phyloP scores from a whole-genome alignment of 2,329 filamentous ascomycete species.

The Aspergillus sp. region DNA sequence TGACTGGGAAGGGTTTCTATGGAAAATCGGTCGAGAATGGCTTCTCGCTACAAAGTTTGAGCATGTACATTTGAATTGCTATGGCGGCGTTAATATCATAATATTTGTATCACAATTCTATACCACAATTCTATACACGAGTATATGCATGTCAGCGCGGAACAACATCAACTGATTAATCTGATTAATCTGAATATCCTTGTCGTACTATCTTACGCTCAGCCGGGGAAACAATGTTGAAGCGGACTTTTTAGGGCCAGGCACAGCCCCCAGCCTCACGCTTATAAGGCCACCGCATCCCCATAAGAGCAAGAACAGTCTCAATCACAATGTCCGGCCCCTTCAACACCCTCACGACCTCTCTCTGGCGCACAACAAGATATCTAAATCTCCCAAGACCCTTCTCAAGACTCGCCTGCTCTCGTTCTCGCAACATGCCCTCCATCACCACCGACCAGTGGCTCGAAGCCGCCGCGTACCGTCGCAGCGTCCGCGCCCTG shows the following conservation, averaged over 20 bases:
- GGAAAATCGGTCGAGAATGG: not conserved
- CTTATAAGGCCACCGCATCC: not conserved
- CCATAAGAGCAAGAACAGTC: not conserved
- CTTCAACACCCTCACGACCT: not conserved
- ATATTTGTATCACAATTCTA: not conserved
- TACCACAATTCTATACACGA: too few species aligned
- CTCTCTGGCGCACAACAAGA: not conserved
- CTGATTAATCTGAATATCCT: too few species aligned
- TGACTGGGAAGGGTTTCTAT: not conserved
- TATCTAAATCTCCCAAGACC: not conserved
- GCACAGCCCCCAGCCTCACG: not conserved
- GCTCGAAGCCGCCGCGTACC: not conserved
- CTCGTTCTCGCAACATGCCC: not conserved
- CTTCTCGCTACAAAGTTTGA: not conserved
- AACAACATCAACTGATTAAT: too few species aligned
- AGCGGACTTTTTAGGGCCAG: not conserved
- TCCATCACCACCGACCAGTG: not conserved
- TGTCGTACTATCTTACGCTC: not conserved
- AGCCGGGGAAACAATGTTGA: not conserved
- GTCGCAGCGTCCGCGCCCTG: not conserved
- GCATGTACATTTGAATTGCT: not conserved
- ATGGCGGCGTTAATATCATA: not conserved
- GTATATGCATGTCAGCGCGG: too few species aligned
- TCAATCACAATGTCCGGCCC: not conserved
- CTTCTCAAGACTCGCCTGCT: not conserved